Conservation (phyloP, 805 yeast species). For the Pichia kluyveri region DNA sequence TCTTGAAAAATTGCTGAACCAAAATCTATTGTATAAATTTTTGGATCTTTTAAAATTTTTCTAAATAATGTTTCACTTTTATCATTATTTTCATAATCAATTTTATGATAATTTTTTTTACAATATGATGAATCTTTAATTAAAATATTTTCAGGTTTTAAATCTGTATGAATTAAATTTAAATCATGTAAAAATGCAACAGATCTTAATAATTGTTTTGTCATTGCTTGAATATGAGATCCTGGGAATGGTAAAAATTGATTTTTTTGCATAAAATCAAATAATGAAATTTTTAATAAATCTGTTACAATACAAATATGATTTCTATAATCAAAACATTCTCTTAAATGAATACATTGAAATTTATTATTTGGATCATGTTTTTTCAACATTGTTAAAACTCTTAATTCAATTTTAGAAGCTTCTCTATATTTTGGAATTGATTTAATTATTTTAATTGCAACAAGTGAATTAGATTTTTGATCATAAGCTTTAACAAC, state of each 20-base stretch:
- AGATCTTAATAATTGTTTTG: conserved; percentile 75
- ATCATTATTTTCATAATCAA: conserved; percentile 10
- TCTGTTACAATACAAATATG: conserved; percentile 94
- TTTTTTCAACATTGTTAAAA: conserved; percentile 61
- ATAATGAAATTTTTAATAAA: conserved; percentile 71
- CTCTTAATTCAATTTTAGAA: conserved; percentile 82
- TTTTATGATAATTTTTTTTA: conserved; percentile 21
- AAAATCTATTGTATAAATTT: conserved; percentile 86
- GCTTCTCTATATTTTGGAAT: conserved; percentile 95
- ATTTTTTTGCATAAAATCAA: conserved; percentile 83
- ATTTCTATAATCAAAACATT: conserved; percentile 85
- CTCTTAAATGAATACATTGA: conserved; percentile 79
- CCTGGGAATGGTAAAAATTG: conserved; percentile 89
- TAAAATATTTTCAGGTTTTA: conserved; percentile 91
- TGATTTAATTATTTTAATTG: conserved; percentile 86
- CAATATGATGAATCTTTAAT: conserved; percentile 44
- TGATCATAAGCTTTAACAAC: conserved; percentile 78
- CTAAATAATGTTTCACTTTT: conserved; percentile 10
- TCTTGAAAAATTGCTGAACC: conserved; percentile 95
- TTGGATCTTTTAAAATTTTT: conserved; percentile 62
- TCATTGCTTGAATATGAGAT: conserved; percentile 80
- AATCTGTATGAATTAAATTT: conserved; percentile 87
- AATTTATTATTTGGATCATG: conserved; percentile 60
- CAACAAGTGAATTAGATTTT: conserved; percentile 52
- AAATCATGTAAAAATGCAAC: conserved; percentile 87